phyloP scores from a whole-genome alignment of 805 yeast genomes.

The Metschnikowia anglica region DNA sequence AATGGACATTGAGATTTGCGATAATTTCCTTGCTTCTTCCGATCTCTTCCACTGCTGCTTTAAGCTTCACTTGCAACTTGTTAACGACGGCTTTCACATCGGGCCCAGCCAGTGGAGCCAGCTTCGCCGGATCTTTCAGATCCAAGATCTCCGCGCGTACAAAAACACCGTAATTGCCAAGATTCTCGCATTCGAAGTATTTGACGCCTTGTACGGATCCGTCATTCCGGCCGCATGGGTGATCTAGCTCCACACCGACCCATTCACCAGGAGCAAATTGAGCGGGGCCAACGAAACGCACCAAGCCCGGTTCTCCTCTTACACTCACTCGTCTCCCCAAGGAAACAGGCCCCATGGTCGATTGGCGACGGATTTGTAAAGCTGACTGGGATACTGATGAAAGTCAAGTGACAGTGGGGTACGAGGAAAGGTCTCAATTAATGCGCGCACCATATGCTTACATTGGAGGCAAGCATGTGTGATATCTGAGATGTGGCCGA shows the following conservation, averaged over 20 bases:
- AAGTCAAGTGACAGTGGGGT: too few species aligned
- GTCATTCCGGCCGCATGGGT: constrained; percentile 46
- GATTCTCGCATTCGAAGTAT: constrained; percentile 41
- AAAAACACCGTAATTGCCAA: constrained; percentile 47
- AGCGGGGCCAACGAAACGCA: constrained; percentile 53
- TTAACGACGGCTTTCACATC: constrained; percentile 32
- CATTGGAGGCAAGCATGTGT: too few species aligned
- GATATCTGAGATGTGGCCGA: too few species aligned
- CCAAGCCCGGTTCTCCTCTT: constrained; percentile 42
- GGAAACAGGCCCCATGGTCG: constrained; percentile 5
- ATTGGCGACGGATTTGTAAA: too few species aligned
- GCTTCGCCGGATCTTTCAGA: not conserved
- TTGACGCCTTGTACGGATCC: constrained; percentile 46
- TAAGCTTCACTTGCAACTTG: constrained; percentile 48
- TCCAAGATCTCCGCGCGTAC: constrained; percentile 41
- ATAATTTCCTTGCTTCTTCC: constrained; percentile 22
- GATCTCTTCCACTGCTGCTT: constrained; percentile 29
- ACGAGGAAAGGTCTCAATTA: too few species aligned
- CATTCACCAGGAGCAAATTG: constrained; percentile 58
- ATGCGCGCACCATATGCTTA: too few species aligned
- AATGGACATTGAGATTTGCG: constrained; percentile 15
- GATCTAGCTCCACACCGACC: constrained; percentile 49
- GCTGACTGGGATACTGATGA: too few species aligned
- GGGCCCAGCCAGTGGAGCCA: constrained; percentile 9
- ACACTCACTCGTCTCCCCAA: constrained; percentile 37